Percentiles rank a stretch among this genome's conserved stretches.
Evolutionary conservation across 2,329 filamentous ascomycete genomes (phyloP).

Genomic region (Stemphylium lycopersici): DNA sequence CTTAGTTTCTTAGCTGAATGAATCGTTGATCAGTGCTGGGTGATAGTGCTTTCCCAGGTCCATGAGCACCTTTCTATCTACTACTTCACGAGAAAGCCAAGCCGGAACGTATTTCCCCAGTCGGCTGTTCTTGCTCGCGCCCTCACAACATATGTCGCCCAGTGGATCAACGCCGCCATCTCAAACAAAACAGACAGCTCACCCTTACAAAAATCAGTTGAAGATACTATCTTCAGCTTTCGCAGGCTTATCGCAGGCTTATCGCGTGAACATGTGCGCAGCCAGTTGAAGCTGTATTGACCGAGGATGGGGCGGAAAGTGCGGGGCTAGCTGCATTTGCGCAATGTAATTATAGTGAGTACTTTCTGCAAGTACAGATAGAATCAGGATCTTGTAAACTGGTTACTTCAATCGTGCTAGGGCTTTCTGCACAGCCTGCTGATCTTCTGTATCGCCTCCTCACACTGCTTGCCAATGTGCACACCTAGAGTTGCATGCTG

Average conservation of each 20-base stretch:
- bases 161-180: neutral
- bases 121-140: too few relatives aligned
- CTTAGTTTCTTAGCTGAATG: too few relatives aligned
- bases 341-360: constrained; percentile 3
- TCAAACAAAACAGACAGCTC: neutral
- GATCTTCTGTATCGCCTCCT: neutral
- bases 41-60: too few relatives aligned
- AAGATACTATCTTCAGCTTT: neutral
- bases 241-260: neutral
- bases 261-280: neutral
- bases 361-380: neutral
- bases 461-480: neutral
- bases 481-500: neutral
- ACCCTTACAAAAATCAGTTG: neutral
- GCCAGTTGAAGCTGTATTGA: constrained; percentile 5
- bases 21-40: too few relatives aligned
- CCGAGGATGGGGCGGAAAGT: constrained; percentile 10
- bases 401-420: neutral
- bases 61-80: too few relatives aligned
- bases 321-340: neutral
- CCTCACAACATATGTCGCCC: neutral
- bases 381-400: neutral
- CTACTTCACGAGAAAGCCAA: neutral
- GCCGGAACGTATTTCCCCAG: neutral
- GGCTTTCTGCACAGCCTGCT: neutral